phyloP scores from a whole-genome alignment of 495 filamentous ascomycete species.

The Talaromyces wortmannii region DNA sequence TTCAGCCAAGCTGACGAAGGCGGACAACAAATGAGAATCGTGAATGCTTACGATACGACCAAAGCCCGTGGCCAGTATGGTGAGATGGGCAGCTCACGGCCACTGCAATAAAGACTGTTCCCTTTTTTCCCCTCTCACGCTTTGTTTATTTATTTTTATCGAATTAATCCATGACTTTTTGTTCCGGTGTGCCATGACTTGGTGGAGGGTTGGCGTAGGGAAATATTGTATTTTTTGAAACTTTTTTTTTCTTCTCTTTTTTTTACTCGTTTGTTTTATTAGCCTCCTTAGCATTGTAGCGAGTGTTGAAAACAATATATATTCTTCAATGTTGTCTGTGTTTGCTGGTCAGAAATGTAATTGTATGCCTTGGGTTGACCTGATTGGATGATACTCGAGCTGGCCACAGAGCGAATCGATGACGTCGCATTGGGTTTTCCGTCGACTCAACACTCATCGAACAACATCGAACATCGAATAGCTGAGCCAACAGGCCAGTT shows the following conservation, averaged over 20 bases:
- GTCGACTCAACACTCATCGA: too few relatives aligned
- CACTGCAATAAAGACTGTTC: conserved; percentile 22
- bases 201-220: neutral
- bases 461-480: too few relatives aligned
- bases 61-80: conserved; percentile 85
- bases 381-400: too few relatives aligned
- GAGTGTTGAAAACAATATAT: neutral
- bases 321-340: neutral
- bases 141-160: conserved; percentile 10
- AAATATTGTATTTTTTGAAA: neutral
- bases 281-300: neutral
- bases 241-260: neutral
- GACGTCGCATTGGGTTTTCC: too few relatives aligned
- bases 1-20: conserved; percentile 97
- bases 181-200: neutral
- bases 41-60: conserved; percentile 98
- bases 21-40: conserved; percentile 69
- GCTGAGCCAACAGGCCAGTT: too few relatives aligned
- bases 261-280: neutral
- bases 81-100: conserved; percentile 81
- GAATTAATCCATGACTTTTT: neutral
- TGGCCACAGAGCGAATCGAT: too few relatives aligned
- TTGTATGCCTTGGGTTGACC: too few relatives aligned
- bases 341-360: too few relatives aligned
- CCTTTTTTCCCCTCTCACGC: conserved; percentile 7